These are phyloP conservation scores for Carex scoparia DNA, from an alignment of 176 grass and related monocot species.

Conservation along the genomic window DNA sequence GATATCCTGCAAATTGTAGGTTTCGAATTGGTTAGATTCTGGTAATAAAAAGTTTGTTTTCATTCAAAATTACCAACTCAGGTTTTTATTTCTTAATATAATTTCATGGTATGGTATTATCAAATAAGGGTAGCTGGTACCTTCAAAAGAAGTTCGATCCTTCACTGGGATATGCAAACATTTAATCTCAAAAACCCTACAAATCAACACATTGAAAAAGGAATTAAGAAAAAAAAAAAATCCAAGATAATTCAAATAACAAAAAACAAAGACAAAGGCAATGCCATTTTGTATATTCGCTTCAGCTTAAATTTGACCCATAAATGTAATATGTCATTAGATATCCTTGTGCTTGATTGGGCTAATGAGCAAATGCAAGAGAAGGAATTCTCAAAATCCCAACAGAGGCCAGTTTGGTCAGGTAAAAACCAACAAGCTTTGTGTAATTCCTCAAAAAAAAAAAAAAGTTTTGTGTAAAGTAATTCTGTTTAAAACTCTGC, in stretches of 20 bases:
- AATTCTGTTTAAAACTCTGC: background rate
- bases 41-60: background rate
- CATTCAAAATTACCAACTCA: background rate
- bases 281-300: background rate
- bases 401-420: background rate
- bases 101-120: background rate
- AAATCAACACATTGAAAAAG: conserved; percentile 21
- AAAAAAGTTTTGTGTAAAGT: background rate
- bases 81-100: background rate
- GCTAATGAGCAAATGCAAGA: background rate
- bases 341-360: background rate
- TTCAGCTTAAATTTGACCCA: background rate
- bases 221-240: conserved; percentile 1
- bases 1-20: background rate
- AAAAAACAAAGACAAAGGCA: background rate
- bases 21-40: background rate
- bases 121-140: conserved; percentile 21
- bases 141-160: conserved; percentile 88
- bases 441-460: background rate
- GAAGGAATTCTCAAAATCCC: background rate
- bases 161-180: conserved; percentile 90
- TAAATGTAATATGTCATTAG: background rate
- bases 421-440: conserved; percentile 1
- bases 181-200: conserved; percentile 71
- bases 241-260: background rate